phyloP scores from a whole-genome alignment of 1,284 basidiomycete species.

The Naganishia sp. region DNA sequence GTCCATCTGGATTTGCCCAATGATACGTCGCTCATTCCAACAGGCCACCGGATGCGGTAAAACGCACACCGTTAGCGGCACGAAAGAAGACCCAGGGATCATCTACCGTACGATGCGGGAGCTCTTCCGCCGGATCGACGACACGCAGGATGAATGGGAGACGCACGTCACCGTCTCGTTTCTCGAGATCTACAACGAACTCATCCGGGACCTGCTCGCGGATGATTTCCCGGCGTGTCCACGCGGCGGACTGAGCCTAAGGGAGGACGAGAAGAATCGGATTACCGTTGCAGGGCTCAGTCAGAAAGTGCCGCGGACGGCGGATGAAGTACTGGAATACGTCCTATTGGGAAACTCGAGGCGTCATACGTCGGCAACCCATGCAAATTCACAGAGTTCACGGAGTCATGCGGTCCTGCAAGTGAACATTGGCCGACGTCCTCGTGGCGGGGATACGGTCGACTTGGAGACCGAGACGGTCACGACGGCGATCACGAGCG shows the following conservation, averaged over 20 bases:
- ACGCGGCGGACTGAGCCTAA: slow-evolving; percentile 81
- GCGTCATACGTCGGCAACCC: slow-evolving; percentile 86
- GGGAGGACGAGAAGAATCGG: slow-evolving; percentile 76
- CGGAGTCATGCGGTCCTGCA: slow-evolving; percentile 94
- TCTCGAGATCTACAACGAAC: slow-evolving; percentile 97
- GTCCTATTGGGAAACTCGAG: slow-evolving; percentile 83
- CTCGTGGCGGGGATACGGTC: slow-evolving; percentile 52
- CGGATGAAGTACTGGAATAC: slow-evolving; percentile 88
- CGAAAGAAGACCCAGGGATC: slow-evolving; percentile 79
- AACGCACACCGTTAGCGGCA: slow-evolving; percentile 95
- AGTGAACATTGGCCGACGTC: slow-evolving; percentile 83
- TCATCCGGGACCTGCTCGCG: slow-evolving; percentile 88
- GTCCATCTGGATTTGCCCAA: slow-evolving; percentile 51
- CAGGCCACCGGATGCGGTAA: slow-evolving; percentile 97
- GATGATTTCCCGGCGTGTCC: slow-evolving; percentile 63
- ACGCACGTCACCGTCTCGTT: slow-evolving; percentile 87
- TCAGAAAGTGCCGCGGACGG: slow-evolving; percentile 72
- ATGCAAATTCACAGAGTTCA: slow-evolving; percentile 91
- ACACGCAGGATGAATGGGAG: slow-evolving; percentile 75
- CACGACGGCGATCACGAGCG: slow-evolving; percentile 77
- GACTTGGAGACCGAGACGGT: slow-evolving; percentile 44
- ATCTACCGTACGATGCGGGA: slow-evolving; percentile 97
- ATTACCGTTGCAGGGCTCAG: slow-evolving; percentile 85
- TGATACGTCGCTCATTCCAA: neutral
- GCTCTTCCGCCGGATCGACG: slow-evolving; percentile 84